Base-by-base conservation (phyloP, 2,329 filamentous ascomycete species). In the Trichophyton benhamiae region DNA sequence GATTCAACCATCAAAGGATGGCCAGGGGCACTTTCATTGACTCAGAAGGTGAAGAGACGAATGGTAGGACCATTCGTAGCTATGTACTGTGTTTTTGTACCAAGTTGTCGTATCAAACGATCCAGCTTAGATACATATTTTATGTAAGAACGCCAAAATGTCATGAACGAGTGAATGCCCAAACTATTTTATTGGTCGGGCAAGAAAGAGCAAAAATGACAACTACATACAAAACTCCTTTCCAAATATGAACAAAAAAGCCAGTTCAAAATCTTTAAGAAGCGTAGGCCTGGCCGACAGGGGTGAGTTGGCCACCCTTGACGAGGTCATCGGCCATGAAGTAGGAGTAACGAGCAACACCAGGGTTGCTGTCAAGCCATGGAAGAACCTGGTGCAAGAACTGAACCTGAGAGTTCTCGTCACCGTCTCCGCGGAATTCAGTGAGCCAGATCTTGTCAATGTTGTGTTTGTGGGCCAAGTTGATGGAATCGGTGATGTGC, bases 371-470 rank as follows among this genome's bases (percentile, higher is more conserved):
- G 59, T 78, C 74, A 49, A 78, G 67, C 71, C 72, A 78, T 20
- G 71, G 70, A 13, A 74, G 55, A 3, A 74, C 75, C 53, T 74
- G 61, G 4, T 67, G 61, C 41, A 79, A 65, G 69, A 78, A 78
- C 4, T 68, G 55, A 25, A 71, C 69, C 27, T 68, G 64, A 15
- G 67, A 62, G 7, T 67, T 59, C 1, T 68, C 58, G 0, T 66
- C 60, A 13, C 68, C 64, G 25, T 66, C 71, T 44, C 74, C 70
- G 7, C 71, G 73, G 63, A 78, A 78, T 66, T 79, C 77, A 1
- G 77, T 76, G 17, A 79, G 63, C 77, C 77, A 79, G 63, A 78
- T 70, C 55, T 74, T 71, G n/a, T 66, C 52, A 36, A 79, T 70
- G 20, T 65, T 66, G 58, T 76, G 66, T 11, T 69, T 57, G 2